These are phyloP conservation scores for Sarcodon aspratus DNA, from an alignment of 768 basidiomycete genomes.

Conservation along the genomic window DNA sequence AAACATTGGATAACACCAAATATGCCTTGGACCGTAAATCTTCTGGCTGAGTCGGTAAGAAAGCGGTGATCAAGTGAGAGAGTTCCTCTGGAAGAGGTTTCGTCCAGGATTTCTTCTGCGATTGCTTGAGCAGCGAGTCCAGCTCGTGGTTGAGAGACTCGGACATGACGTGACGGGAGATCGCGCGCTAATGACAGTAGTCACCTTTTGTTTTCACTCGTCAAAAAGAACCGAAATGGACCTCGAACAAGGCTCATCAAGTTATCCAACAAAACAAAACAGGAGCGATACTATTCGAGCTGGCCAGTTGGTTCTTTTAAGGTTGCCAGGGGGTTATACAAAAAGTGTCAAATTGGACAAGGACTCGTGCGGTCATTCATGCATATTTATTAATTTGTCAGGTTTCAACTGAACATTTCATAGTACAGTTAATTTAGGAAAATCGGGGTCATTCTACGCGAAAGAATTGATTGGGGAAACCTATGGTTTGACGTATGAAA, in stretches of 20 bases:
- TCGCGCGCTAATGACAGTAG: conserved; percentile 4
- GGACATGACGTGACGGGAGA: conserved; percentile 2
- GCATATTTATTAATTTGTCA: neutral
- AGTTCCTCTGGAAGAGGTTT: conserved; percentile 45
- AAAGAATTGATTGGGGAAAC: conserved; percentile 72
- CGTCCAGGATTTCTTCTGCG: conserved; percentile 17
- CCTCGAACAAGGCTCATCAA: conserved; percentile 13
- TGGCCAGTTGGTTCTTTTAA: conserved; percentile 72
- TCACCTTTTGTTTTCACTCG: neutral
- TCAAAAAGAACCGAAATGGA: conserved; percentile 8
- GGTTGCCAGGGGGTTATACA: conserved; percentile 70
- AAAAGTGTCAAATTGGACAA: conserved; percentile 63
- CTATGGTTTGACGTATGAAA: conserved; percentile 86
- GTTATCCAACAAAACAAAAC: neutral
- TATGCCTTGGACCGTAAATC: conserved; percentile 54
- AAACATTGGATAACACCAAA: conserved; percentile 55
- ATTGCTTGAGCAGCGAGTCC: conserved; percentile 20
- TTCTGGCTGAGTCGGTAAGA: conserved; percentile 33
- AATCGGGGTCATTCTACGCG: conserved; percentile 74
- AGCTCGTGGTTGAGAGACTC: conserved; percentile 13
- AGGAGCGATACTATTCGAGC: conserved; percentile 33
- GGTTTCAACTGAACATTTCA: neutral
- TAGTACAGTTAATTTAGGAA: conserved; percentile 70
- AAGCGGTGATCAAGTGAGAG: conserved; percentile 36
- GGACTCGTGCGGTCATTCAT: conserved; percentile 45